Base-by-base conservation (phyloP, 2,329 filamentous ascomycete genomes). In the Clarireedia homoeocarpa region DNA sequence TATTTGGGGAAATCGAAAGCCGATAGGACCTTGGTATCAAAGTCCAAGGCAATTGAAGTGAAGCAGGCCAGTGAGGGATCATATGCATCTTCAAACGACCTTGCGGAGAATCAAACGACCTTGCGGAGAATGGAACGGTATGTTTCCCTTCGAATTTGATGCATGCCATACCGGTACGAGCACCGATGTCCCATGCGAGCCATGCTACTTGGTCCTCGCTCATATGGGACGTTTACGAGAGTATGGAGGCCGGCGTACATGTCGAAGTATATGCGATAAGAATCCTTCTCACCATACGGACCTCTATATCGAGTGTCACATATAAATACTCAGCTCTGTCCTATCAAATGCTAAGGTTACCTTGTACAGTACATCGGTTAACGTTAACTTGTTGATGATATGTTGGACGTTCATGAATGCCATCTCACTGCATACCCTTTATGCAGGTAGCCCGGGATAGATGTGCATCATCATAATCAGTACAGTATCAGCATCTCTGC, bases 351-450 rank as follows among this genome's bases (percentile, higher is more conserved):
- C 39, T 20, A 20, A 20, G 20, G 20, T 20, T 20, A 20, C 20
- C 3, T 2, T 3, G 20, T 20, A 20, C 20, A 20, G 20, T 0
- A 40, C 38, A 17, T 15, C 39, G 15, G 14, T 15, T 40, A 40
- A 20, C 20, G 14, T 15, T 40, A 40, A 20, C 20, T 40, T 15
- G 3, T 14, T n/a, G 15, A 38, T 15, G 34, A 38, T 38, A 40
- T 40, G 34, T 4, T 4, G 14, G 39, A 40, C 15, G 17, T 40
- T 14, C 38, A 40, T 6, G 17, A 48, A 54, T 49, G 48, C 39
- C 7, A 24, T 48, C 52, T 50, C 27, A 50, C 52, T 39, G 45
- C 52, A 54, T 54, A 54, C 26, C 42, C 36, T 4, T 34, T 40
- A 48, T 5, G 1, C 23, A 51, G 36, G 9, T 10, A 15, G 4